phyloP scores from a whole-genome alignment of 371 early-diverging fungal species.

The Actinomucor elegans region DNA sequence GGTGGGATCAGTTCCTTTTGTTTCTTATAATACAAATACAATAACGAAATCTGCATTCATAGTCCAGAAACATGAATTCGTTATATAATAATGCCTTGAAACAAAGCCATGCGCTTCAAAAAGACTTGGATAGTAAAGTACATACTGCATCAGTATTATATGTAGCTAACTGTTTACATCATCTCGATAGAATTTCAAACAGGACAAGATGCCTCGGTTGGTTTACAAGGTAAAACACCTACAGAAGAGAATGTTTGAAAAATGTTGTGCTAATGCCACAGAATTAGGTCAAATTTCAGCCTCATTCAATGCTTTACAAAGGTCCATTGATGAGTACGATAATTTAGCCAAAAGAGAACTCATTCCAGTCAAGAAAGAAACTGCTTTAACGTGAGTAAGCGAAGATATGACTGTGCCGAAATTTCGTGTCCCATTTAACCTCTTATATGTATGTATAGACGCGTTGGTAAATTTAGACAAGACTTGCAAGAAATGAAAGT shows the following conservation, averaged over 20 bases:
- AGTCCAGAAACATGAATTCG: too few relatives aligned
- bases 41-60: too few relatives aligned
- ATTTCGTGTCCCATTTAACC: too few relatives aligned
- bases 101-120: conserved; percentile 57
- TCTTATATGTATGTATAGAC: conserved; percentile 43
- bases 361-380: conserved; percentile 74
- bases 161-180: not conserved
- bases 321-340: conserved; percentile 74
- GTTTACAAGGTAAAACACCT: conserved; percentile 54
- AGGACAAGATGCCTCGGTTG: conserved; percentile 59
- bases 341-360: conserved; percentile 73
- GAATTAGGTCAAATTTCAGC: conserved; percentile 76
- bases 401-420: too few relatives aligned
- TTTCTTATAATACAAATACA: too few relatives aligned
- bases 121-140: conserved; percentile 50
- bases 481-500: conserved; percentile 57
- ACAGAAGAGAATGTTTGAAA: too few relatives aligned
- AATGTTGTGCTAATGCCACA: too few relatives aligned
- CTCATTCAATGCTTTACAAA: conserved; percentile 62
- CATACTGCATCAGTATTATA: not conserved
- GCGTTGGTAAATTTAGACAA: conserved; percentile 64
- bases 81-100: conserved; percentile 64
- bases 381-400: conserved; percentile 62
- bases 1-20: too few relatives aligned
- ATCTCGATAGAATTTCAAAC: conserved; percentile 47